These are phyloP conservation scores for Geoglossum cookeanum DNA, from an alignment of 2,329 filamentous ascomycete genomes.

Conservation along the genomic window DNA sequence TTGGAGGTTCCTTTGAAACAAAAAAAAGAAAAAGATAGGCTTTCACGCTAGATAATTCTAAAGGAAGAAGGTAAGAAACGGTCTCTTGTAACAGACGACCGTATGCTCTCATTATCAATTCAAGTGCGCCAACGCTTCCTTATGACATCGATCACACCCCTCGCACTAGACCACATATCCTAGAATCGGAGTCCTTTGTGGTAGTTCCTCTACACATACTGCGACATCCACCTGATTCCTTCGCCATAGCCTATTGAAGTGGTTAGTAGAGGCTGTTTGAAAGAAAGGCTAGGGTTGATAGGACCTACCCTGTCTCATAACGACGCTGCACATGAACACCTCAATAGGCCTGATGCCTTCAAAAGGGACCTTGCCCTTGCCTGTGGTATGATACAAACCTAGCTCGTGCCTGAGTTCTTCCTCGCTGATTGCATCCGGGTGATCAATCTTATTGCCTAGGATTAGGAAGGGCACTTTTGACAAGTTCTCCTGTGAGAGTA, in stretches of 20 bases:
- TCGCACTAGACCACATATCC: conserved; percentile 14
- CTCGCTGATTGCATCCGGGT: conserved; percentile 87
- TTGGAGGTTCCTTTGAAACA: neutral
- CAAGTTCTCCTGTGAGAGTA: conserved; percentile 92
- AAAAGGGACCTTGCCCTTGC: conserved; percentile 82
- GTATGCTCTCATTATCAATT: neutral
- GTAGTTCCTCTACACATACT: conserved; percentile 51
- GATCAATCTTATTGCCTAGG: conserved; percentile 98
- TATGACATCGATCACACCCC: conserved; percentile 24
- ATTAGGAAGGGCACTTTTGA: conserved; percentile 90
- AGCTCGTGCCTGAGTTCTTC: conserved; percentile 85
- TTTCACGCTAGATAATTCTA: neutral
- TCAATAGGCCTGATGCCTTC: conserved; percentile 91
- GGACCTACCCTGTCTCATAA: conserved; percentile 72
- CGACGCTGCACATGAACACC: conserved; percentile 97
- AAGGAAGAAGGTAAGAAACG: neutral
- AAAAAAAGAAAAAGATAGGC: too few species aligned
- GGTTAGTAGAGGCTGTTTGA: neutral
- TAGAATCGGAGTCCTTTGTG: neutral
- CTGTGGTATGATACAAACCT: conserved; percentile 87
- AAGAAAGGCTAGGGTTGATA: neutral
- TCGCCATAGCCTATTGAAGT: conserved; percentile 52
- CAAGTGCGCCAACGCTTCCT: conserved; percentile 18
- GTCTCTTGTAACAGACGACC: neutral
- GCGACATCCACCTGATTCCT: conserved; percentile 77